Evolutionary conservation across 2,329 filamentous ascomycete genomes (phyloP).

Genomic region (Geosmithia putterillii): DNA sequence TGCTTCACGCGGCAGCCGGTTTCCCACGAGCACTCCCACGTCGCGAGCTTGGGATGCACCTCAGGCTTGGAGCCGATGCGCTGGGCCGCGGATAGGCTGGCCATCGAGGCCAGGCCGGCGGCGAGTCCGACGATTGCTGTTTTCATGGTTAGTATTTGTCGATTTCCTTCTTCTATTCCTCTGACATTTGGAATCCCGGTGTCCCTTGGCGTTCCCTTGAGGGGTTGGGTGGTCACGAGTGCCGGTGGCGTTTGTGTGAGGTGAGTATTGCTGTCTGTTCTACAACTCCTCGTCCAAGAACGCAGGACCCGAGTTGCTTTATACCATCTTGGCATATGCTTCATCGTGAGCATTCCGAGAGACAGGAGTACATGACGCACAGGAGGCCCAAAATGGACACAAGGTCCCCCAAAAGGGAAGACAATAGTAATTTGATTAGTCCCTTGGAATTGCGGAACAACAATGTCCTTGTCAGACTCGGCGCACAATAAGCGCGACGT

Average conservation of each 20-base stretch:
- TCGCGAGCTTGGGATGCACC: conserved; percentile 36
- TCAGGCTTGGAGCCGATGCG: conserved; percentile 27
- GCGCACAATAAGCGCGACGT: neutral
- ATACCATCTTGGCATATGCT: neutral
- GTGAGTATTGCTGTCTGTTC: too few relatives aligned
- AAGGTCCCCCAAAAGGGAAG: too few relatives aligned
- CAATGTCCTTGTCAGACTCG: neutral
- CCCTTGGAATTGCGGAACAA: neutral
- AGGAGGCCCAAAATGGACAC: neutral
- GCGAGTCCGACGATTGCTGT: conserved; percentile 7
- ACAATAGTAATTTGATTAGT: too few relatives aligned
- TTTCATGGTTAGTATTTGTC: neutral
- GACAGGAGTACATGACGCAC: neutral
- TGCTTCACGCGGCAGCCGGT: conserved; percentile 33
- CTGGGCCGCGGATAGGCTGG: conserved; percentile 20
- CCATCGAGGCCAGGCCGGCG: conserved; percentile 6
- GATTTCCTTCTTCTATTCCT: neutral
- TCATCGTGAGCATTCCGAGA: neutral
- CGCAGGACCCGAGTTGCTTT: neutral
- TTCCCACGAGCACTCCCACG: conserved; percentile 36
- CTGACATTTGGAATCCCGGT: neutral
- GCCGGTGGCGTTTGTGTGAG: too few relatives aligned
- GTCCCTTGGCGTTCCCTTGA: neutral
- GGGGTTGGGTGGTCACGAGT: too few relatives aligned
- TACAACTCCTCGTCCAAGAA: too few relatives aligned